Percentiles rank a stretch among this genome's conserved stretches.
Evolutionary conservation across 345 rosid species (phyloP).

Genomic region (Salix viminalis): DNA sequence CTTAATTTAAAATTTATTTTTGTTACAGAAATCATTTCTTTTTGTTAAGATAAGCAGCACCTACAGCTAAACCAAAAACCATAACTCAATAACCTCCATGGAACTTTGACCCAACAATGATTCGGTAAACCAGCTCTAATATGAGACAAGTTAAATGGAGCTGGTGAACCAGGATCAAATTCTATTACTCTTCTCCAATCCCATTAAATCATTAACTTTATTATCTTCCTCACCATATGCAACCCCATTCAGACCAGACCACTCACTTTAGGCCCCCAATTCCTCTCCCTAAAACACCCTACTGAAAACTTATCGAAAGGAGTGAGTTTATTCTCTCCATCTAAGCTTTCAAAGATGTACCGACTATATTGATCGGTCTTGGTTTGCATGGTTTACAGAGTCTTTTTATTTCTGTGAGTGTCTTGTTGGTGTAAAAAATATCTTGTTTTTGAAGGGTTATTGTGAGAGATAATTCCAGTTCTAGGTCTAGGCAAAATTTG

Average conservation of each 20-base stretch:
- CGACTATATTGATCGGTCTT: too few relatives aligned
- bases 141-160: constrained; percentile 71
- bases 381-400: too few relatives aligned
- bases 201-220: neutral
- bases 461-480: constrained; percentile 26
- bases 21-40: too few relatives aligned
- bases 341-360: too few relatives aligned
- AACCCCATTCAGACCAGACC: constrained; percentile 11
- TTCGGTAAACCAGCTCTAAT: constrained; percentile 74
- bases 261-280: constrained; percentile 16
- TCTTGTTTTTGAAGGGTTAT: constrained; percentile 17
- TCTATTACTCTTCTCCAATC: neutral
- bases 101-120: constrained; percentile 85
- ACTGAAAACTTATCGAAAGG: neutral
- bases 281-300: constrained; percentile 4
- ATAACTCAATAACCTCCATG: constrained; percentile 77
- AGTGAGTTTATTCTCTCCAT: too few relatives aligned
- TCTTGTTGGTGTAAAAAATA: constrained; percentile 11
- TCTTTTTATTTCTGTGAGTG: neutral
- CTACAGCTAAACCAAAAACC: constrained; percentile 69
- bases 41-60: constrained; percentile 53
- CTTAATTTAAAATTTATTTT: too few relatives aligned
- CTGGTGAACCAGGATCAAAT: constrained; percentile 61
- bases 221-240: constrained; percentile 8
- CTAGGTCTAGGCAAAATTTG: constrained; percentile 36